Conservation (phyloP, 164 flowering plant genomes). For the Taxillus chinensis region DNA sequence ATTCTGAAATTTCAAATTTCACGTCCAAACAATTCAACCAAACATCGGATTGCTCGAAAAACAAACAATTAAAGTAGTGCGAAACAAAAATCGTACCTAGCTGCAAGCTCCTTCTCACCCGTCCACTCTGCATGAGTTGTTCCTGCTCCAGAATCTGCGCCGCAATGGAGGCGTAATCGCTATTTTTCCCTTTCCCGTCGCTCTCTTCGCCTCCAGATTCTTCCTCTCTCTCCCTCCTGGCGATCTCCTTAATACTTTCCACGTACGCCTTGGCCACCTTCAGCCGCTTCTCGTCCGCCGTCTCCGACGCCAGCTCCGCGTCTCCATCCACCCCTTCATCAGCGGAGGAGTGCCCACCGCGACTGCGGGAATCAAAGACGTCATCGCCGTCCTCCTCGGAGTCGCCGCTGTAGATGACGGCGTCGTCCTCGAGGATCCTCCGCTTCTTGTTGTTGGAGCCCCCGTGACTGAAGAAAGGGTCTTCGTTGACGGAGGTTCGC, state of each 20-base stretch:
- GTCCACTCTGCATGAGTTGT: conserved; percentile 78
- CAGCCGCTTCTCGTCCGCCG: conserved; percentile 49
- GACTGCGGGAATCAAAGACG: not conserved
- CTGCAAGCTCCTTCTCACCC: conserved; percentile 58
- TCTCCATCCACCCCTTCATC: conserved; percentile 19
- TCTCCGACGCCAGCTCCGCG: conserved; percentile 29
- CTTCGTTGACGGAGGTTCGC: conserved; percentile 17
- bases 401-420: conserved; percentile 24
- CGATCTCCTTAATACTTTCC: conserved; percentile 19
- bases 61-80: not conserved
- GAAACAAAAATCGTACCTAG: conserved; percentile 35
- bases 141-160: conserved; percentile 52
- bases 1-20: too few relatives aligned
- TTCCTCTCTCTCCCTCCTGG: conserved; percentile 18
- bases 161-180: conserved; percentile 39
- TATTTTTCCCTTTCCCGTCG: conserved; percentile 28
- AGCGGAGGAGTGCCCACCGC: not conserved
- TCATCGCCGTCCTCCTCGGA: conserved; percentile 18
- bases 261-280: conserved; percentile 35
- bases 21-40: too few relatives aligned
- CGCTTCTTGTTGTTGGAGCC: conserved; percentile 19
- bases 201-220: conserved; percentile 28
- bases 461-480: conserved; percentile 31
- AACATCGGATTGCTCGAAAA: too few relatives aligned
- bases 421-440: conserved; percentile 19